Evolutionary conservation across 108 stramenopile genomes (phyloP).

Genomic region (Cylindrotheca closterium): DNA sequence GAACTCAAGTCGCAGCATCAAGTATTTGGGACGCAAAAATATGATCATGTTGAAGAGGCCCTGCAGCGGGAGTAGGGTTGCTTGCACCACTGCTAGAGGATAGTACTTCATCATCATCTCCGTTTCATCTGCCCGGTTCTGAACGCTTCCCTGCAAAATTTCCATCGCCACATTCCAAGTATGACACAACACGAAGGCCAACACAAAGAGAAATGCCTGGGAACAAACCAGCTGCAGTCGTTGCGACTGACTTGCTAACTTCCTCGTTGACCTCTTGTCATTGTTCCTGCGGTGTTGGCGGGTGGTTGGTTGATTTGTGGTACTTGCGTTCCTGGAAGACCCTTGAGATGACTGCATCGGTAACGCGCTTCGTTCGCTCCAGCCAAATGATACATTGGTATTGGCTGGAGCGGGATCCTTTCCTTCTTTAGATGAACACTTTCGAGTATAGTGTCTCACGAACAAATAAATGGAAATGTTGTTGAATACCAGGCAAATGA

Average conservation of each 20-base stretch:
- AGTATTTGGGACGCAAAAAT: slow-evolving; percentile 47
- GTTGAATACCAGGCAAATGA: slow-evolving; percentile 4
- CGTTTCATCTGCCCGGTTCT: neutral
- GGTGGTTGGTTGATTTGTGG: neutral
- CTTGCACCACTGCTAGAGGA: slow-evolving; percentile 7
- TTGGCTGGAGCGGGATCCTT: neutral
- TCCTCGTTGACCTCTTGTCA: neutral
- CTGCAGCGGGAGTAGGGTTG: slow-evolving; percentile 28
- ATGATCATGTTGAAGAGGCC: slow-evolving; percentile 48
- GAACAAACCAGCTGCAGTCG: neutral
- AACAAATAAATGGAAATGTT: slow-evolving; percentile 6
- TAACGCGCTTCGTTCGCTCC: neutral
- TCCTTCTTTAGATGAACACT: too few species aligned
- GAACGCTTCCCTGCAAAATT: neutral
- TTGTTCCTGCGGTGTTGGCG: neutral
- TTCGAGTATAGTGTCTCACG: too few species aligned
- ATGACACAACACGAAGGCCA: neutral
- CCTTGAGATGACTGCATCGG: neutral
- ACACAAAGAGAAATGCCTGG: slow-evolving; percentile 11
- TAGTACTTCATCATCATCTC: slow-evolving; percentile 3
- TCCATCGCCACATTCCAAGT: neutral
- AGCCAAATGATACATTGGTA: neutral
- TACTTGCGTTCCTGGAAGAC: neutral
- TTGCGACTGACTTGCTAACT: neutral
- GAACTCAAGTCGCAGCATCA: neutral